Conservation (phyloP, 345 rosid genomes). For the Reutealis trisperma region DNA sequence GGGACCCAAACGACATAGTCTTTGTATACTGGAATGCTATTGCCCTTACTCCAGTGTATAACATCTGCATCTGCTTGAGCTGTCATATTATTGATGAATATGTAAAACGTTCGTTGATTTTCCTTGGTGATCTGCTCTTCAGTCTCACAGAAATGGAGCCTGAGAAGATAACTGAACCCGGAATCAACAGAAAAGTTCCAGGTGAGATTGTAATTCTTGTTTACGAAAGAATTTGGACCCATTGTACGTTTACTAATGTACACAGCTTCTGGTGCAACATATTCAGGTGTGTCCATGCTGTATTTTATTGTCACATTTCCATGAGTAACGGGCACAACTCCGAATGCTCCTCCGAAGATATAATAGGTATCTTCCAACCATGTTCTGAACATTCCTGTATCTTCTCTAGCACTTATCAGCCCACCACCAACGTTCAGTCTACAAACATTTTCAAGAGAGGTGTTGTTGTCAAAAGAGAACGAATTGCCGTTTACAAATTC, state of each 20-base stretch:
- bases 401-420: background rate
- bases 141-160: constrained; percentile 8
- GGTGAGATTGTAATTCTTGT: background rate
- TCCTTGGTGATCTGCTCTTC: too few species aligned
- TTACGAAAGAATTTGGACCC: background rate
- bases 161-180: background rate
- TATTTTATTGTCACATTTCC: background rate
- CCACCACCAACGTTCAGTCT: constrained; percentile 1
- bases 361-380: background rate
- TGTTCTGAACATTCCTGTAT: constrained; percentile 2
- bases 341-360: background rate
- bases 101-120: background rate
- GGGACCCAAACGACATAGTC: background rate
- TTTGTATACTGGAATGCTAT: background rate
- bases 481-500: background rate
- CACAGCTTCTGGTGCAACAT: background rate
- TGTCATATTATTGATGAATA: background rate
- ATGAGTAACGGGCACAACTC: background rate
- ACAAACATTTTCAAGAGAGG: constrained; percentile 22
- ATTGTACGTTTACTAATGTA: background rate
- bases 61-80: background rate
- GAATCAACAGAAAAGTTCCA: background rate
- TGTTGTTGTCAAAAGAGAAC: constrained; percentile 10
- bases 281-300: background rate
- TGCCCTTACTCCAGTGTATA: background rate